Percentiles rank a stretch among this genome's conserved stretches.
These are phyloP conservation scores for Geotrichum klebahnii DNA, from an alignment of 1,139 yeast genomes.

Conservation along the genomic window DNA sequence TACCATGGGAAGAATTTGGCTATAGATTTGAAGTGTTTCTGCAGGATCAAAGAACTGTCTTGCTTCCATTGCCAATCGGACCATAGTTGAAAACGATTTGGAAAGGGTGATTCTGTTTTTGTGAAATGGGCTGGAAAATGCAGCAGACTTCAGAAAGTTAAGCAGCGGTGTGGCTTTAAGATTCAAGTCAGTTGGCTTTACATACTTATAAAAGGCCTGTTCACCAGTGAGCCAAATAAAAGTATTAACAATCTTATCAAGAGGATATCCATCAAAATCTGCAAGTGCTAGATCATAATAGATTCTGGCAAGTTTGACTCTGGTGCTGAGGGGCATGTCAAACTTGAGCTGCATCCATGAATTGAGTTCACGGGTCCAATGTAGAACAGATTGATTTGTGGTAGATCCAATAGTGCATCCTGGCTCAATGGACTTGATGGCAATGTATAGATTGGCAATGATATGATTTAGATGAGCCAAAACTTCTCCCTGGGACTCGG, in stretches of 20 bases:
- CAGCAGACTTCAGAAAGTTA: conserved; percentile 12
- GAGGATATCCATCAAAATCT: conserved; percentile 66
- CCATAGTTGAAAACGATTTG: conserved; percentile 44
- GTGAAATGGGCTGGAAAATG: conserved; percentile 17
- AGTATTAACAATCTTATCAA: conserved; percentile 61
- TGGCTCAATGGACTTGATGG: conserved; percentile 70
- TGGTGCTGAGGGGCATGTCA: conserved; percentile 65
- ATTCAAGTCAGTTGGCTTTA: conserved; percentile 25
- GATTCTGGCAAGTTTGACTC: conserved; percentile 62
- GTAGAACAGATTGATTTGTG: conserved; percentile 67
- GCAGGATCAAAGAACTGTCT: conserved; percentile 44
- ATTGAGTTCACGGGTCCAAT: conserved; percentile 85
- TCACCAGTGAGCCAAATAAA: conserved; percentile 50
- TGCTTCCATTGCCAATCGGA: conserved; percentile 49
- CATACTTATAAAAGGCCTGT: conserved; percentile 28
- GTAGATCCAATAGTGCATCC: conserved; percentile 72
- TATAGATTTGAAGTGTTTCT: conserved; percentile 40
- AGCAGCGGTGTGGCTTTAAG: conserved; percentile 17
- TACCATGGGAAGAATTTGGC: conserved; percentile 46
- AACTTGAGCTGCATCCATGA: conserved; percentile 79
- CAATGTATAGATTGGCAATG: conserved; percentile 71
- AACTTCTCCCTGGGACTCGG: conserved; percentile 66
- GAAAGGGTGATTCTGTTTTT: conserved; percentile 26
- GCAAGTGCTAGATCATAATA: conserved; percentile 70
- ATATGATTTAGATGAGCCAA: conserved; percentile 76